These are phyloP conservation scores for Rhodofomes roseus DNA, from an alignment of 1,284 basidiomycete species.

Conservation along the genomic window DNA sequence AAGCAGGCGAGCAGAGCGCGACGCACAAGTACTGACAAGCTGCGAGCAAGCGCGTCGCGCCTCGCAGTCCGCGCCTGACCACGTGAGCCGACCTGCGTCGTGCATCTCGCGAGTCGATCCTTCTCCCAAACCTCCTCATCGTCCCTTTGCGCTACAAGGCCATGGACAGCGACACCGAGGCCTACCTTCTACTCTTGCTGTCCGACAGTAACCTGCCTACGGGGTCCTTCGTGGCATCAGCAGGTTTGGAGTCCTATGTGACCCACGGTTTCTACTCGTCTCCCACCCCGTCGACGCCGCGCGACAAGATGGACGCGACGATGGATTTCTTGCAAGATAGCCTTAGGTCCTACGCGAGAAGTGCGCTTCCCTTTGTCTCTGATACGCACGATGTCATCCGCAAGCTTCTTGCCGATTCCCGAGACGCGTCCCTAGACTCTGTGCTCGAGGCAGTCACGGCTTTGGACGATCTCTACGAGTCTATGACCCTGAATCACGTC, in stretches of 20 bases:
- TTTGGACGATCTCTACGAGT: constrained; percentile 80
- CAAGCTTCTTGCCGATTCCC: constrained; percentile 1
- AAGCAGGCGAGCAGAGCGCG: not conserved
- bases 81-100: not conserved
- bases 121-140: too few relatives aligned
- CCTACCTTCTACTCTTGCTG: constrained; percentile 69
- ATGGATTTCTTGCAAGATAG: constrained; percentile 68
- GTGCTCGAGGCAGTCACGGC: constrained; percentile 41
- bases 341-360: constrained; percentile 70
- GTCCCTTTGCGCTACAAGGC: too few relatives aligned
- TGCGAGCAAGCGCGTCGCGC: not conserved
- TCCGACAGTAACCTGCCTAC: constrained; percentile 78
- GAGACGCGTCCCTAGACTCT: constrained; percentile 4
- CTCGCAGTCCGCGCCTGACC: not conserved
- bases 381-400: constrained; percentile 54
- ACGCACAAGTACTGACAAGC: not conserved
- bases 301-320: constrained; percentile 33
- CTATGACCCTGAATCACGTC: constrained; percentile 88
- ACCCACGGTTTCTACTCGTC: constrained; percentile 77
- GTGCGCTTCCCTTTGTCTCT: constrained; percentile 73
- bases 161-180: constrained; percentile 42
- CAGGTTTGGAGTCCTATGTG: constrained; percentile 87
- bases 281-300: constrained; percentile 26
- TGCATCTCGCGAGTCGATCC: too few relatives aligned
- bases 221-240: constrained; percentile 89